Evolutionary conservation across 306 rosid genomes (phyloP).

Genomic region (Comarum palustre): DNA sequence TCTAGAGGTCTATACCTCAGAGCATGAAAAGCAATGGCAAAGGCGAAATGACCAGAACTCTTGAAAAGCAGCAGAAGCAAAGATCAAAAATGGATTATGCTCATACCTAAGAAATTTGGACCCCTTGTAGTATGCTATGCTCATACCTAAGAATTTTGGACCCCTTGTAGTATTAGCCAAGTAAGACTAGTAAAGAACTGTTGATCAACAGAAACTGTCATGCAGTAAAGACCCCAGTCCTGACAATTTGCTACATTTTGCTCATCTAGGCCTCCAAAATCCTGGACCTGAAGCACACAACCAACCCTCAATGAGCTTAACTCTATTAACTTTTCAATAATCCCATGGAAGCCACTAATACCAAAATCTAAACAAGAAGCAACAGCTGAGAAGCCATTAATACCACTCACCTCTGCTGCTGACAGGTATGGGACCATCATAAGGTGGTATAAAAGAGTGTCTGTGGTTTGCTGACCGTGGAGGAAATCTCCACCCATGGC

Average conservation of each 20-base stretch:
- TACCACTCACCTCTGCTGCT: constrained; percentile 56
- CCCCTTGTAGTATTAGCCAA: constrained; percentile 16
- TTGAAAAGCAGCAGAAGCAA: constrained; percentile 41
- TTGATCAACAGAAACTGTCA: background rate
- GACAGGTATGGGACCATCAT: constrained; percentile 69
- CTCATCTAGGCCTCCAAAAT: constrained; percentile 83
- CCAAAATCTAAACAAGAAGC: background rate
- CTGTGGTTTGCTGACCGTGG: constrained; percentile 60
- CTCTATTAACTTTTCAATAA: background rate
- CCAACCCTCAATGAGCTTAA: background rate
- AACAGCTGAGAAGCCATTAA: background rate
- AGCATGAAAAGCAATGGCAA: constrained; percentile 30
- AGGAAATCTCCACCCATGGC: constrained; percentile 80
- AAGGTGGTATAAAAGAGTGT: constrained; percentile 70
- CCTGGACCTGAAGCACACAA: constrained; percentile 58
- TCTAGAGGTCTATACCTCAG: constrained; percentile 24
- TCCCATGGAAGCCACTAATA: background rate
- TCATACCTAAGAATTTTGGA: constrained; percentile 19
- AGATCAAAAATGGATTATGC: constrained; percentile 36
- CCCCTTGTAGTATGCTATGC: constrained; percentile 21
- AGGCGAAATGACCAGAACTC: constrained; percentile 16
- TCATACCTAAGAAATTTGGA: constrained; percentile 18
- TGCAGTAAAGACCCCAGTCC: constrained; percentile 31
- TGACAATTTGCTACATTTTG: constrained; percentile 24
- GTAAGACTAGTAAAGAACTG: background rate